Conservation (phyloP, 495 filamentous ascomycete species). For the Cercophora samala region DNA sequence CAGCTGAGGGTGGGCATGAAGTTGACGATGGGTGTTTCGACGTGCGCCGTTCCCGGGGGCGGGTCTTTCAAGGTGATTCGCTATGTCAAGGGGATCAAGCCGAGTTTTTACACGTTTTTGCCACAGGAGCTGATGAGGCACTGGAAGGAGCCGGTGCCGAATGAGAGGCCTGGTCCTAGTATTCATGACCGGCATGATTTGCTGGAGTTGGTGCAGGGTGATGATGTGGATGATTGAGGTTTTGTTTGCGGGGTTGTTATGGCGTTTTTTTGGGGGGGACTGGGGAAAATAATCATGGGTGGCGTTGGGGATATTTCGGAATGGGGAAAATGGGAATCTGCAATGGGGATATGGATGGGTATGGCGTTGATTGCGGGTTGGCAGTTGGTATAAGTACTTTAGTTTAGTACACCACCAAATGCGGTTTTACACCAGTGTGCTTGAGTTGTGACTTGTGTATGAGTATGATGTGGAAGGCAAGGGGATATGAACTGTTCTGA, state of each 20-base stretch:
- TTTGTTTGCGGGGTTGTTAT: not conserved
- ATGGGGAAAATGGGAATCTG: not conserved
- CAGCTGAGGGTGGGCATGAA: conserved; percentile 74
- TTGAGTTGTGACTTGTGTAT: not conserved
- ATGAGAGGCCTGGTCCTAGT: conserved; percentile 36
- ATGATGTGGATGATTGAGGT: not conserved
- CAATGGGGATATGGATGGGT: not conserved
- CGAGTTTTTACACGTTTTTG: conserved; percentile 59
- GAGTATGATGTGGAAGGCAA: not conserved
- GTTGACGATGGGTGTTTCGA: conserved; percentile 48
- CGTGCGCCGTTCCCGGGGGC: conserved; percentile 60
- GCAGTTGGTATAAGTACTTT: not conserved
- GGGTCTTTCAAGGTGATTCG: conserved; percentile 51
- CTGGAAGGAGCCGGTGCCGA: conserved; percentile 57
- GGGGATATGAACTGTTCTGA: too few relatives aligned
- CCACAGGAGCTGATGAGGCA: conserved; percentile 68
- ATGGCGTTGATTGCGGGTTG: not conserved
- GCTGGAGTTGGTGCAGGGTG: conserved; percentile 13
- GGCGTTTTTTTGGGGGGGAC: not conserved
- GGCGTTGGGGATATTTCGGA: not conserved
- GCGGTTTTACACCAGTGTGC: not conserved
- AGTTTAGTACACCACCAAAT: not conserved
- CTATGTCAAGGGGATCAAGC: conserved; percentile 56
- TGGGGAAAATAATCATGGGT: not conserved
- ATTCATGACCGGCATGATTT: conserved; percentile 30